Evolutionary conservation across 257 asterid species (phyloP).

Genomic region (Cruciata laevipes): DNA sequence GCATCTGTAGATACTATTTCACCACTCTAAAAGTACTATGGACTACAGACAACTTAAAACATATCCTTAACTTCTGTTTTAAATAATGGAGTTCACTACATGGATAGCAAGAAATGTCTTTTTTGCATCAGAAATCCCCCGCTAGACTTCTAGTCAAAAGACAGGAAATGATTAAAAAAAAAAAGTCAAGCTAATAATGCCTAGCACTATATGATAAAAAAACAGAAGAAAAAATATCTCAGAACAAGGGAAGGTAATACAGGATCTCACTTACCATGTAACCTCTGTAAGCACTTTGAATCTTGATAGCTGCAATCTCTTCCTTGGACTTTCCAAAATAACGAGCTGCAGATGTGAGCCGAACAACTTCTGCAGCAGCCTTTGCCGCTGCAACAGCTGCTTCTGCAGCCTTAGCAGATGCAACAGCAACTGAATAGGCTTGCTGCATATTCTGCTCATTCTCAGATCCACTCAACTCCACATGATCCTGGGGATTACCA

Average conservation of each 20-base stretch:
- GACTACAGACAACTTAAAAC: not conserved
- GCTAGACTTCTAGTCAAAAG: not conserved
- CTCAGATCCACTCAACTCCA: constrained; percentile 49
- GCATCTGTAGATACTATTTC: not conserved
- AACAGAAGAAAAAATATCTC: no score
- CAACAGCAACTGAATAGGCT: constrained; percentile 64
- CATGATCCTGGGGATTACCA: constrained; percentile 27
- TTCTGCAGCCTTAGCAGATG: constrained; percentile 81
- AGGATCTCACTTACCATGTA: constrained; percentile 59
- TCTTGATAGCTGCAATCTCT: constrained; percentile 57
- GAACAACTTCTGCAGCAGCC: constrained; percentile 81
- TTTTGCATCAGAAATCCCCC: not conserved
- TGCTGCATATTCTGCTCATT: constrained; percentile 62
- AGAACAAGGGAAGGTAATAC: not conserved
- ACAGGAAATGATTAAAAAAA: not conserved
- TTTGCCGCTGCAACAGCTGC: constrained; percentile 82
- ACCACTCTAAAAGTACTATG: not conserved
- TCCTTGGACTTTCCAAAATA: constrained; percentile 44
- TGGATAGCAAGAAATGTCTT: not conserved
- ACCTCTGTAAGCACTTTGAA: constrained; percentile 73
- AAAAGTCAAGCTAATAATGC: not conserved
- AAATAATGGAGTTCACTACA: not conserved
- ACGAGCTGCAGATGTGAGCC: constrained; percentile 50
- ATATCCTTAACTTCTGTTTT: not conserved
- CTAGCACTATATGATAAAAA: not conserved